phyloP scores from a whole-genome alignment of 345 rosid genomes.

The Kernera saxatilis region DNA sequence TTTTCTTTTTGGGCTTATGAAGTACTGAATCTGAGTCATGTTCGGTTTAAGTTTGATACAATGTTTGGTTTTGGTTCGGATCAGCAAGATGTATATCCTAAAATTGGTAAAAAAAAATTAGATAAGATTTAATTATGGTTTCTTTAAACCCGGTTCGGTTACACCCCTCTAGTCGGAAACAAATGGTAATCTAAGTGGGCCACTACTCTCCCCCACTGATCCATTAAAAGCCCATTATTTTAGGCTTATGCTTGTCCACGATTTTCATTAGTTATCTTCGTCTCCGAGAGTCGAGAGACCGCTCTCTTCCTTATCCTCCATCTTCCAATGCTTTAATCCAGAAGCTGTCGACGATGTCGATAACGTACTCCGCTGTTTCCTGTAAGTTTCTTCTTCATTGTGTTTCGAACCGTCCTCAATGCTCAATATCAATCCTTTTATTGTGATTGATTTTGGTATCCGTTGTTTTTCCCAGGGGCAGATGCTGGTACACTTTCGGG shows the following conservation, averaged over 20 bases:
- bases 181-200: background rate
- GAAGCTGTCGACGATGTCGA: constrained; percentile 23
- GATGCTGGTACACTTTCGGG: constrained; percentile 19
- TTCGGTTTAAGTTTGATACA: background rate
- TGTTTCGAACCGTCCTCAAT: background rate
- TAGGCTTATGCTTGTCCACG: background rate
- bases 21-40: background rate
- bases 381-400: constrained; percentile 15
- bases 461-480: background rate
- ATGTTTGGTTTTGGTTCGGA: background rate
- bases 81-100: background rate
- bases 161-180: no score
- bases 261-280: background rate
- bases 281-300: background rate
- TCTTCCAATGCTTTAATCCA: constrained; percentile 11
- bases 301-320: constrained; percentile 16
- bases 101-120: background rate
- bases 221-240: constrained; percentile 14
- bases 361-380: constrained; percentile 10
- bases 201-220: background rate
- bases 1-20: background rate
- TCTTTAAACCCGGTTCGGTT: background rate
- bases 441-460: constrained; percentile 1
- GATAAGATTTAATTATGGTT: background rate
- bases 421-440: background rate